A percentile compares a stretch with the other conserved stretches of the same genome.
Conservation (phyloP, 805 yeast genomes). For the Candida mattraensis region DNA sequence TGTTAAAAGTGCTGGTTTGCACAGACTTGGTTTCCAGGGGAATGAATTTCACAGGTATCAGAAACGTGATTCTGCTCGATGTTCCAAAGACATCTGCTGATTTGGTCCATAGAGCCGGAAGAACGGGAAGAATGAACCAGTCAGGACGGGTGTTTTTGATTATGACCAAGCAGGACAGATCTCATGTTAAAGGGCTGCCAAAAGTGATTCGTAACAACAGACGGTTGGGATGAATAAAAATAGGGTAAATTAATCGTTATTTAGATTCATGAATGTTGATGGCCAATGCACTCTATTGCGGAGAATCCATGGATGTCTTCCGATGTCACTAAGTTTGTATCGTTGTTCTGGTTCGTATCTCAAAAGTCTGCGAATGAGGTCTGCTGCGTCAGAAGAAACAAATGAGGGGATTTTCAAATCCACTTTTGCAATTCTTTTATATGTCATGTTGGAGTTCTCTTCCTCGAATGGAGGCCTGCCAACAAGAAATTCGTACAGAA, state of each 20-base stretch:
- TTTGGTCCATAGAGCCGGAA: conserved; percentile 85
- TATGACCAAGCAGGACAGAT: conserved; percentile 62
- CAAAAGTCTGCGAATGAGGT: conserved; percentile 63
- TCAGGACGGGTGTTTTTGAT: conserved; percentile 85
- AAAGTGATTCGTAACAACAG: conserved; percentile 58
- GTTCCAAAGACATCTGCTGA: conserved; percentile 85
- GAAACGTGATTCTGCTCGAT: conserved; percentile 82
- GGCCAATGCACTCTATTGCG: conserved; percentile 65
- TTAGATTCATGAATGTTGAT: conserved; percentile 12
- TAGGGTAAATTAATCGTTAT: conserved; percentile 2
- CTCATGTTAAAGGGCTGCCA: conserved; percentile 83
- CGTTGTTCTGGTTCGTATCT: conserved; percentile 71
- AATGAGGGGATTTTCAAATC: conserved; percentile 72
- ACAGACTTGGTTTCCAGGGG: conserved; percentile 93
- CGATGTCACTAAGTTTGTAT: conserved; percentile 57
- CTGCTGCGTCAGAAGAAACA: conserved; percentile 73
- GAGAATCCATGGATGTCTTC: conserved; percentile 80
- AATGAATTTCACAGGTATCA: conserved; percentile 75
- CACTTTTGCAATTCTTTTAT: conserved; percentile 73
- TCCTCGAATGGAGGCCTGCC: conserved; percentile 95
- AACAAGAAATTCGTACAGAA: conserved; percentile 80
- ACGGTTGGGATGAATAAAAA: conserved; percentile 29
- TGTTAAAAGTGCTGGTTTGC: conserved; percentile 71
- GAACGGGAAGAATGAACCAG: conserved; percentile 92
- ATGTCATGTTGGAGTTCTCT: conserved; percentile 71